These are phyloP conservation scores for Dipteronia dyeriana DNA, from an alignment of 345 rosid genomes.

Conservation along the genomic window DNA sequence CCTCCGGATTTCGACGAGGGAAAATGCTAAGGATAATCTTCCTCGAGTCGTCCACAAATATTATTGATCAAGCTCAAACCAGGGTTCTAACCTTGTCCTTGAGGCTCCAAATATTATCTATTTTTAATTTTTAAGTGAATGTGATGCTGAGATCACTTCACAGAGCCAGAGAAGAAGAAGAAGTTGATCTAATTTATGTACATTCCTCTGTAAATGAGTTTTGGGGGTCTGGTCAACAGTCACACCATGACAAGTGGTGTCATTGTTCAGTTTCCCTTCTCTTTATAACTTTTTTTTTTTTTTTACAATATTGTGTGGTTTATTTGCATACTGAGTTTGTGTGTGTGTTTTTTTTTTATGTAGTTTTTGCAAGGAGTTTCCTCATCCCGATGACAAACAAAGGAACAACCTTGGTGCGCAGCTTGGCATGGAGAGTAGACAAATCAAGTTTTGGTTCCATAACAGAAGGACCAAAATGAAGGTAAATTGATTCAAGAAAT, in stretches of 20 bases:
- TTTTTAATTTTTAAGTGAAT: too few species aligned
- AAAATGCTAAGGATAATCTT: too few species aligned
- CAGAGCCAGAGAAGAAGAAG: too few species aligned
- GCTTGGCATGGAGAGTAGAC: conserved; percentile 56
- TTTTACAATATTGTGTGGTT: background rate
- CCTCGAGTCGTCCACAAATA: too few species aligned
- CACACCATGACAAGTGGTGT: conserved; percentile 37
- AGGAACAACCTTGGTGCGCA: conserved; percentile 53
- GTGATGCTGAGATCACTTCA: too few species aligned
- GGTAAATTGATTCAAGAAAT: conserved; percentile 31
- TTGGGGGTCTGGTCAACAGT: too few species aligned
- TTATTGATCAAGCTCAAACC: too few species aligned
- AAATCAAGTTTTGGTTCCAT: conserved; percentile 85
- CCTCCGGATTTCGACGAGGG: too few species aligned
- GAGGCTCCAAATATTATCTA: too few species aligned
- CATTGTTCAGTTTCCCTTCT: conserved; percentile 8
- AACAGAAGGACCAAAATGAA: conserved; percentile 79
- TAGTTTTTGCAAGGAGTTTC: conserved; percentile 63
- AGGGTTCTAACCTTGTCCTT: too few species aligned
- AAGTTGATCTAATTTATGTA: too few species aligned
- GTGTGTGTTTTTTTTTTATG: background rate
- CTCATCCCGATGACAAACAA: conserved; percentile 77
- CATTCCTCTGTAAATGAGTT: too few species aligned
- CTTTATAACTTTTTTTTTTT: background rate
- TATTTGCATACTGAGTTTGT: background rate